Evolutionary conservation across 441 rosid genomes (phyloP).

Genomic region (Populus hybrid): DNA sequence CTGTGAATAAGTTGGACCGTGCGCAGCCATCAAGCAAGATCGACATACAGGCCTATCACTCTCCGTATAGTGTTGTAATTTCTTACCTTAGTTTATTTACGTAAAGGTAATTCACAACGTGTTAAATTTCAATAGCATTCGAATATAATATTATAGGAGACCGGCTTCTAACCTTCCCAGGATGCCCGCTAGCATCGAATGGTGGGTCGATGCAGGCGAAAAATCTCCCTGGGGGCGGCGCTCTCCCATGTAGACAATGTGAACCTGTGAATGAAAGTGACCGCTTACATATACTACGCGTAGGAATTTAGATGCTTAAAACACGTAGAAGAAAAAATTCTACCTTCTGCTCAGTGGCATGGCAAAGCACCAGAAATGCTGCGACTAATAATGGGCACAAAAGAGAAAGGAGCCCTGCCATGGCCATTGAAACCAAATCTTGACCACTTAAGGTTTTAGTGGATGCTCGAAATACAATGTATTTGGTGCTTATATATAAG

Average conservation of each 20-base stretch:
- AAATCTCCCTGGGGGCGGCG: too few relatives aligned
- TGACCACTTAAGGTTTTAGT: background rate
- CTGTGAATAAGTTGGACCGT: background rate
- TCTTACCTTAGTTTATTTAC: background rate
- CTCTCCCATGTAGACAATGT: too few relatives aligned
- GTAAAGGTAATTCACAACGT: background rate
- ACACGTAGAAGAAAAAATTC: too few relatives aligned
- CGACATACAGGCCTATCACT: background rate
- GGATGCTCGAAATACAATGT: background rate
- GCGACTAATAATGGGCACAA: slow-evolving; percentile 6
- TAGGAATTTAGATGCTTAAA: too few relatives aligned
- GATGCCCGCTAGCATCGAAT: too few relatives aligned
- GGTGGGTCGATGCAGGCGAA: too few relatives aligned
- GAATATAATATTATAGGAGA: too few relatives aligned
- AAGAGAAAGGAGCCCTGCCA: slow-evolving; percentile 5
- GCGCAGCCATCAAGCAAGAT: background rate
- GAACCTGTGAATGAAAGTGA: too few relatives aligned
- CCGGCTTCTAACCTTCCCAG: too few relatives aligned
- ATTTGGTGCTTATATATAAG: slow-evolving; percentile 5
- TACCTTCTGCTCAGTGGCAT: slow-evolving; percentile 16
- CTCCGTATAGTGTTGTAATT: background rate
- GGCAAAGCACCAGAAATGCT: slow-evolving; percentile 11
- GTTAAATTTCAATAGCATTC: too few relatives aligned
- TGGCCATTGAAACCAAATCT: slow-evolving; percentile 12
- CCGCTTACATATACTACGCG: too few relatives aligned